Base-by-base conservation (phyloP, 2,329 filamentous ascomycete genomes). In the Talaromyces rugulosus region DNA sequence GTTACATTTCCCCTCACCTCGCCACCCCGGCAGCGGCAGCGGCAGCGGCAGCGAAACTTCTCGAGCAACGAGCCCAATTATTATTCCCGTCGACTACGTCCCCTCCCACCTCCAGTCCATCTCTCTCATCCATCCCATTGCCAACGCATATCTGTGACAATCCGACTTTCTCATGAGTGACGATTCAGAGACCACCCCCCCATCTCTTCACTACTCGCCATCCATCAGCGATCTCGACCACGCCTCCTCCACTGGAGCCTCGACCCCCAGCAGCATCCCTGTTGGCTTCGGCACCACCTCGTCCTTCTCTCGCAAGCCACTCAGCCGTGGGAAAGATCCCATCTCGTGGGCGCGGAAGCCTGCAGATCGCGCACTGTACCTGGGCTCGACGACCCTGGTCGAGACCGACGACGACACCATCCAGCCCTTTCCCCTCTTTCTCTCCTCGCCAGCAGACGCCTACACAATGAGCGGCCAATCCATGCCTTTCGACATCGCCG, bases 401-500 rank as follows among this genome's bases (percentile, higher is more conserved):
- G 71, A 72, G 53, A 68, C 72, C 53, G 73, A 67, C 63, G 63
- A 66, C 40, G 70, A 76, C 50, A 70, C 75, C 62, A 71, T 76
- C 62, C 66, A 69, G 33, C 69, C 72, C 51, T 77, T 77, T 58
- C 74, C 76, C 62, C 72, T 79, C 56, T 81, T 80, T 65, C 68
- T 71, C 60, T 73, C 72, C 60, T 73, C 73, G 58, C 70, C 72
- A 61, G 64, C 71, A 51, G 63, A 65, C 54, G 64, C 66, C 59
- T 66, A 65, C 74, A 77, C 71, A 68, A 86, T 86, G 83, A 81
- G 81, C 64, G 79, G 79, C 66, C 73, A 78, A 60, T 81, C 83
- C 64, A 77, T 80, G 63, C 85, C 86, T 53, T 85, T 88, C 72
- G 83, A 87, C 72, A 87, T 88, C 70, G 77, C 83, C 69, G 79